These are phyloP conservation scores for Clavispora santaluciae DNA, from an alignment of 805 yeast species.

Conservation along the genomic window DNA sequence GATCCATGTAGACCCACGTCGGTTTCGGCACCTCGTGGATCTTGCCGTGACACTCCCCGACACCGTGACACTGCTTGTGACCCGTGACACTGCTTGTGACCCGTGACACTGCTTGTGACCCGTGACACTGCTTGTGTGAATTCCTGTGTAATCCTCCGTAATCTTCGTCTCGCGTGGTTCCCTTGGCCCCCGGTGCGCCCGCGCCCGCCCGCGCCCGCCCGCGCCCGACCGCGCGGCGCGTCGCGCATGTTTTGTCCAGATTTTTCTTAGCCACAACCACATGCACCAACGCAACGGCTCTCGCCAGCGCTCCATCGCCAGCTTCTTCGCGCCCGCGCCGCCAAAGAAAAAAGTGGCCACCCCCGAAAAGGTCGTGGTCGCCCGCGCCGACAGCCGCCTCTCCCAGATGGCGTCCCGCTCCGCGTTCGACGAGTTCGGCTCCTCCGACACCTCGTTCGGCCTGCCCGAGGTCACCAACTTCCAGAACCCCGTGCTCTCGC, in stretches of 20 bases:
- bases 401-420: slow-evolving; percentile 9
- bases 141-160: too few relatives aligned
- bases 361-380: slow-evolving; percentile 2
- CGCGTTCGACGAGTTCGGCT: slow-evolving; percentile 14
- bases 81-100: too few relatives aligned
- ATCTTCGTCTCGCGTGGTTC: too few relatives aligned
- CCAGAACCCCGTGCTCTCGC: slow-evolving; percentile 25
- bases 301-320: slow-evolving; percentile 24
- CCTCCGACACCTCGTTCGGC: slow-evolving; percentile 32
- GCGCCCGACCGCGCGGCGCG: background rate
- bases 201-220: too few relatives aligned
- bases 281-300: slow-evolving; percentile 4
- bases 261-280: background rate
- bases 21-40: too few relatives aligned
- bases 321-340: slow-evolving; percentile 19
- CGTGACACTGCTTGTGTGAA: too few relatives aligned
- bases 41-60: too few relatives aligned
- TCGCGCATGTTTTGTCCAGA: background rate
- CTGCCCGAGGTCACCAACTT: slow-evolving; percentile 36
- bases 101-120: too few relatives aligned
- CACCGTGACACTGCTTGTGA: too few relatives aligned
- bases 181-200: too few relatives aligned
- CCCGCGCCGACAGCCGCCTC: slow-evolving; percentile 3
- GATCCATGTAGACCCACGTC: too few relatives aligned
- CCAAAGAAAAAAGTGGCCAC: slow-evolving; percentile 1